Base-by-base conservation (phyloP, 768 basidiomycete species). In the Boletales sp. region DNA sequence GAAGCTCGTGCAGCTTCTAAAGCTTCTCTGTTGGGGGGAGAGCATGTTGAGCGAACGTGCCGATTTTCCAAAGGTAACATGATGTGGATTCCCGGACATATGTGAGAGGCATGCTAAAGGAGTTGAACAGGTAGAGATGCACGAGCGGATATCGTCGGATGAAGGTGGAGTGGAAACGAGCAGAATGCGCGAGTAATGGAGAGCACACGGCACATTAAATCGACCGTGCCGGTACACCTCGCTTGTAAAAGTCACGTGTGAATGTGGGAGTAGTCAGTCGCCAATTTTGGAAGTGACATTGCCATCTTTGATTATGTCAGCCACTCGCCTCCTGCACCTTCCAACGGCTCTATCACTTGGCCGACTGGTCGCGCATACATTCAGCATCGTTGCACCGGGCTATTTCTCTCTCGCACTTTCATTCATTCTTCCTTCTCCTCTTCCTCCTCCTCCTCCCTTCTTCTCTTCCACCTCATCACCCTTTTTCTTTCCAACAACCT, bases 1-100 rank as follows among this genome's bases (percentile, higher is more conserved):
- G 49, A 96, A 95, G 70, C 71, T 97, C 44, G 81, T 86, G 28
- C 84, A 83, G 15, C 65, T 97, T 64, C 69, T 97, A 67, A 84
- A 87, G 70, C 73, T 96, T 58, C 74, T 94, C 58, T 82, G 80
- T 41, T 98, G 94, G 93, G 94, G 91, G 0, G 93, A 95, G 72
- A 76, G 73, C 43, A 71, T 86, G 76, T 68, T 95, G 57, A 79
- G 78, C 49, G 88, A 90, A 62, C 79, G 81, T 53, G 86, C 82
- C 1, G 89, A 90, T 40, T 90, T 89, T 72, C 90, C 90, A 8
- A 83, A 81, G 78, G 84, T 87, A 65, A 78, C 51, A 41, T 6
- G 49, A n/a, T 42, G 51, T 18, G 31, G 41, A 35, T 17, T 49
- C 25, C 44, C 38, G 25, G 49, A 57, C 35, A 54, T 34, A 8